Conservation (phyloP, 768 basidiomycete genomes). For the Mycena indigotica region DNA sequence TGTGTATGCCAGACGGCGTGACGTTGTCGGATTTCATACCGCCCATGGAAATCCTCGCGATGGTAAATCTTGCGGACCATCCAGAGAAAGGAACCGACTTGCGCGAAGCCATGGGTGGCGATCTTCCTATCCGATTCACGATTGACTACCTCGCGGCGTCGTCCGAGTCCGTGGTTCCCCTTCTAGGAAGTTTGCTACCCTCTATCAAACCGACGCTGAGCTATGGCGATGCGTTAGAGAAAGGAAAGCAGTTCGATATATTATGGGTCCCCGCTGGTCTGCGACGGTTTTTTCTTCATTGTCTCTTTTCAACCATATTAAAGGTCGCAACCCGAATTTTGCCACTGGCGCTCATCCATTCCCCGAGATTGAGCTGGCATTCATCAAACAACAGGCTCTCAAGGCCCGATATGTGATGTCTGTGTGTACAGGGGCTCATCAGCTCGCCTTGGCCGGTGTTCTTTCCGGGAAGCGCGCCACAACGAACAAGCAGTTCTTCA, state of each 20-base stretch:
- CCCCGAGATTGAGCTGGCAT: conserved; percentile 20
- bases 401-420: conserved; percentile 35
- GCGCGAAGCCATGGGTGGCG: background rate
- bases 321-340: conserved; percentile 8
- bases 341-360: background rate
- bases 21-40: background rate
- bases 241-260: conserved; percentile 19
- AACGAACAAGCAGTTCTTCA: conserved; percentile 39
- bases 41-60: background rate
- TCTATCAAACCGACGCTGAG: conserved; percentile 17
- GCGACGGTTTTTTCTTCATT: background rate
- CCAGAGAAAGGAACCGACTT: background rate
- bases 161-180: conserved; percentile 12
- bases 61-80: background rate
- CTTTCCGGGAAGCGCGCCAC: conserved; percentile 39
- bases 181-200: conserved; percentile 1
- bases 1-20: background rate
- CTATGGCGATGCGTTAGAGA: conserved; percentile 8
- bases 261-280: conserved; percentile 22
- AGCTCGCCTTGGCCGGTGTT: conserved; percentile 35
- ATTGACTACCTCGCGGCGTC: conserved; percentile 17
- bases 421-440: conserved; percentile 36
- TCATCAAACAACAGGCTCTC: conserved; percentile 29
- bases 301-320: background rate
- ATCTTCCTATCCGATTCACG: conserved; percentile 8